phyloP scores from a whole-genome alignment of 306 rosid genomes.

The Rosa lucieae region DNA sequence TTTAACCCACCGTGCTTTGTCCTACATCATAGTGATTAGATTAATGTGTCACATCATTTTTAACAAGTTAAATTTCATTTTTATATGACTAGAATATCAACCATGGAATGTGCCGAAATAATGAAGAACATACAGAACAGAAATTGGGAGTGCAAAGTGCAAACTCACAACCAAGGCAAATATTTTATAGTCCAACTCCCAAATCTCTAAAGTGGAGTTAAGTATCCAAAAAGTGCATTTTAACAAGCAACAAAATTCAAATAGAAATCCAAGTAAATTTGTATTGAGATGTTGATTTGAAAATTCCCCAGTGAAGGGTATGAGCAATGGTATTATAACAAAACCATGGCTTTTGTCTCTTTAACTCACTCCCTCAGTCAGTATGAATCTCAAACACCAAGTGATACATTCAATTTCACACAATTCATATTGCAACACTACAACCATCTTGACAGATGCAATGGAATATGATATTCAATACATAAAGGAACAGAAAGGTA shows the following conservation, averaged over 20 bases:
- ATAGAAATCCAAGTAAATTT: neutral
- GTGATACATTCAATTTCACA: neutral
- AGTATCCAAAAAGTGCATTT: neutral
- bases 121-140: conserved; percentile 6
- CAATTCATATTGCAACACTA: neutral
- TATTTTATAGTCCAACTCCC: neutral
- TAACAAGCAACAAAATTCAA: neutral
- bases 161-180: neutral
- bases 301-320: neutral
- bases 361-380: neutral
- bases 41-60: neutral
- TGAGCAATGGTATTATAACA: neutral
- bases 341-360: neutral
- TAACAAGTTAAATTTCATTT: neutral
- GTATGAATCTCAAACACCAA: neutral
- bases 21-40: neutral
- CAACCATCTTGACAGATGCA: neutral
- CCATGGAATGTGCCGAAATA: neutral
- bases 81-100: neutral
- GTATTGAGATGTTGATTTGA: neutral
- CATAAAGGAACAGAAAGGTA: neutral
- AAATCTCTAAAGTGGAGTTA: neutral
- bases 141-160: too few relatives aligned
- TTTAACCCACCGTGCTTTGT: neutral
- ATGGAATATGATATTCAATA: neutral